Evolutionary conservation across 2,329 filamentous ascomycete species (phyloP), one percentile per base, ranked within the genome.

Genomic region (Trichophyton rubrum): DNA sequence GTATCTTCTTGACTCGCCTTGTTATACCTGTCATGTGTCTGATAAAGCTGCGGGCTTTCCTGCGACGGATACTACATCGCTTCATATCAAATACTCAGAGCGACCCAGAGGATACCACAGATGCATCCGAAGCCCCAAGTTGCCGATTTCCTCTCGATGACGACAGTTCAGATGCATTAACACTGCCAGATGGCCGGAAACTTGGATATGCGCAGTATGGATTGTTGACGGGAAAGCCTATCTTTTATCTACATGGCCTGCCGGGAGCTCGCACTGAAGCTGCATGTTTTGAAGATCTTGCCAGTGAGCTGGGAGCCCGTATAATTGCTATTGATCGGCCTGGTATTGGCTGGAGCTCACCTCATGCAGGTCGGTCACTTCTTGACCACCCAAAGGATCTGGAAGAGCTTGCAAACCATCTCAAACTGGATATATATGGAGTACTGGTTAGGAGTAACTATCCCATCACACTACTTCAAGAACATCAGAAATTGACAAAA

Each of bases 311-410:
- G 30, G 68, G 68, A 40, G 66, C 75, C 33, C 73, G 74, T 5
- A 66, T 79, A 38, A 72, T 79, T 58, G 68, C 69, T 4, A 68
- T 72, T 8, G 77, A 79, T 57, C 68, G 77, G 15, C 77, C 77
- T 7, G 76, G 77, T 7, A 69, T 71, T 20, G 78, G 78, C 0
- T 67, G 71, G 17, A 76, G 74, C 6, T 74, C 70, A 1, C 70
- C 71, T 51, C 71, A 77, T 35, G 66, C 69, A 0, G 65, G 68
- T 41, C 72, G 74, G 8, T 69, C 65, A 3, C 68, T 78, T 0
- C 68, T 75, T 20, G 72, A 77, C 65, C 75, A 72, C 69, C 72
- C 77, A 3, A 62, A 69, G n/a, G 78, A 80, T 59, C 64, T 80
- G 3, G 62, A 73, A 17, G 66, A 67, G 1, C 70, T 81, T 8